These are phyloP conservation scores for Umbilicaria muhlenbergii DNA, from an alignment of 495 filamentous ascomycete genomes.

Conservation along the genomic window DNA sequence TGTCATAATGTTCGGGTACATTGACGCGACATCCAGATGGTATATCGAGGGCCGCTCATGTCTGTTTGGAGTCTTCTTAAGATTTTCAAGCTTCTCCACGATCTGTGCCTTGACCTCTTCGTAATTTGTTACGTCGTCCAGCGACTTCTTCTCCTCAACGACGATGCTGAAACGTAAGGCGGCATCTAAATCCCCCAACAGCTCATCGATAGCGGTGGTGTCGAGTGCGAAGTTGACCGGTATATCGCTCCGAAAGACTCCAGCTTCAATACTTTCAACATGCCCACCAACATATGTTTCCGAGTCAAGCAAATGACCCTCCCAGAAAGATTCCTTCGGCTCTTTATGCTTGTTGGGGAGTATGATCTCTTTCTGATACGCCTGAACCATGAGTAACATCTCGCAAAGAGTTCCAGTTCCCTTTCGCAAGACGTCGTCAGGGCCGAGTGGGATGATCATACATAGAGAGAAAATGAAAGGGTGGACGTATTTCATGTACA, in stretches of 20 bases:
- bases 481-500: constrained; percentile 99
- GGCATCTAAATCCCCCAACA: constrained; percentile 73
- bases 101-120: constrained; percentile 86
- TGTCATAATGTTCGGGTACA: constrained; percentile 99
- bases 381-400: constrained; percentile 98
- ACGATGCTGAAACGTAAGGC: constrained; percentile 83
- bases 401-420: constrained; percentile 96
- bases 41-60: constrained; percentile 85
- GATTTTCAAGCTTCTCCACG: constrained; percentile 44
- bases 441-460: constrained; percentile 85
- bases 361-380: constrained; percentile 80
- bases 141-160: constrained; percentile 85
- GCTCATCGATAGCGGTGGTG: constrained; percentile 71
- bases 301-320: constrained; percentile 87
- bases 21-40: constrained; percentile 94
- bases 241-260: constrained; percentile 92
- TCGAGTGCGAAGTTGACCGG: constrained; percentile 86
- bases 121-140: constrained; percentile 87
- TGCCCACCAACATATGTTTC: constrained; percentile 98
- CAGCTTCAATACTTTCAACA: constrained; percentile 98
- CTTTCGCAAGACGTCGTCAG: constrained; percentile 85
- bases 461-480: constrained; percentile 98
- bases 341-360: constrained; percentile 93
- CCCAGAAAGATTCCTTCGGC: constrained; percentile 84
- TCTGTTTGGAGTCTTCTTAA: constrained; percentile 69